A percentile compares a stretch with the other conserved stretches of the same genome.
These are phyloP conservation scores for Sphagnum magellanicum DNA, from an alignment of 228 moss, liverwort and hornwort species.

Conservation along the genomic window DNA sequence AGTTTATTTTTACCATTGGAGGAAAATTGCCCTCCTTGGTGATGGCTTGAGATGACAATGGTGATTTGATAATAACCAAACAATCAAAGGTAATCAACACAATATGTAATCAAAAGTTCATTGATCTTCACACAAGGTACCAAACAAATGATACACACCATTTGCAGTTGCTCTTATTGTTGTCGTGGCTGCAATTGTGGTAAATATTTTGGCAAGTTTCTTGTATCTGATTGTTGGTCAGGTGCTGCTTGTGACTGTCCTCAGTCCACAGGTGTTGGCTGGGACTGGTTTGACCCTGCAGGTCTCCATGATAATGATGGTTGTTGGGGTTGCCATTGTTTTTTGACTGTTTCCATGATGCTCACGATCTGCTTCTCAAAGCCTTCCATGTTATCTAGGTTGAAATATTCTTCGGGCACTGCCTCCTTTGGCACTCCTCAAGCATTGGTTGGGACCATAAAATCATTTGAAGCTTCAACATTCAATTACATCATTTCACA, in stretches of 20 bases:
- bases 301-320: conserved; percentile 32
- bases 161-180: conserved; percentile 19
- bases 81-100: background rate
- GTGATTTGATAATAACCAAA: conserved; percentile 8
- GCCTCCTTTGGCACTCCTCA: conserved; percentile 76
- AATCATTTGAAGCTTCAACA: background rate
- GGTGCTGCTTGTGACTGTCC: conserved; percentile 25
- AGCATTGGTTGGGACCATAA: conserved; percentile 74
- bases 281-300: conserved; percentile 45
- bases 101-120: background rate
- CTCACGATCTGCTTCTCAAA: conserved; percentile 98
- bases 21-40: conserved; percentile 43
- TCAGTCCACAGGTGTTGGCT: conserved; percentile 31
- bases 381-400: conserved; percentile 97
- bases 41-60: conserved; percentile 22
- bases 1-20: conserved; percentile 82
- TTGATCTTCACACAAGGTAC: background rate
- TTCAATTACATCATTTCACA: background rate
- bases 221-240: conserved; percentile 51
- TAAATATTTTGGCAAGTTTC: conserved; percentile 24
- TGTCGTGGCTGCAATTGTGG: conserved; percentile 8
- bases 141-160: conserved; percentile 14
- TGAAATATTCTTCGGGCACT: conserved; percentile 82
- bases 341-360: conserved; percentile 98
- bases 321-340: conserved; percentile 58